Base-by-base conservation (phyloP, 306 rosid genomes). In the Canavalia ensiformis region DNA sequence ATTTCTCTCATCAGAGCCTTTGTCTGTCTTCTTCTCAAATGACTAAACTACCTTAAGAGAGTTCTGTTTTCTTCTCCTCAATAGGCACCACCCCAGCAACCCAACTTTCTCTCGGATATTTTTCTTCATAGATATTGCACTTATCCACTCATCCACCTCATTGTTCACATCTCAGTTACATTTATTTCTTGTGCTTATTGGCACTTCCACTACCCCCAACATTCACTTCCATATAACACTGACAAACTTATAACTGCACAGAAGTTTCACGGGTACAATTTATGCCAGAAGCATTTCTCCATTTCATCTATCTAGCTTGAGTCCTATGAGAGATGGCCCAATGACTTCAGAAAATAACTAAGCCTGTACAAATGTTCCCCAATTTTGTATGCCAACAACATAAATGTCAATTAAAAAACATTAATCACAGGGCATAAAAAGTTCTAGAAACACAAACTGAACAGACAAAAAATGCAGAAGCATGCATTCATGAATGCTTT, bases 261-360 rank as follows among this genome's bases (percentile, higher is more conserved):
- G 47, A 44, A 56, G n/a, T 72, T 46, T 25, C 7, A 25, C 37
- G 0, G 4, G 18, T 44, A 59, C 54, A 80, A 79, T 12, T 35
- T 49, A 59, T 29, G 12, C 34, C 8, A 12, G 54, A 35, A 71
- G 25, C 35, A 29, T 1, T 28, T 47, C 45, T 39, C 35, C 4
- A 29, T 47, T 60, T n/a, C 49, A 81, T 8, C 50, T 37, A 58
- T 35, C 62, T 45, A 69, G 34, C 70, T 69, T 6, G 75, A 68
- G 7, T 54, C 28, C 57, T 8, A 67, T 5, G 11, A 66, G 42
- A 30, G 39, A 51, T 8, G 45, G 28, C 28, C 63, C 46, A 12
- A 66, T 29, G 18, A 78, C 44, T 42, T 29, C 5, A 68, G 46
- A 52, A 79, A 57, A 58, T n/a, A 56, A 13, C 69, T 28, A 29